Base-by-base conservation (phyloP, 441 rosid species). In the Euphorbia schlechtendalii region DNA sequence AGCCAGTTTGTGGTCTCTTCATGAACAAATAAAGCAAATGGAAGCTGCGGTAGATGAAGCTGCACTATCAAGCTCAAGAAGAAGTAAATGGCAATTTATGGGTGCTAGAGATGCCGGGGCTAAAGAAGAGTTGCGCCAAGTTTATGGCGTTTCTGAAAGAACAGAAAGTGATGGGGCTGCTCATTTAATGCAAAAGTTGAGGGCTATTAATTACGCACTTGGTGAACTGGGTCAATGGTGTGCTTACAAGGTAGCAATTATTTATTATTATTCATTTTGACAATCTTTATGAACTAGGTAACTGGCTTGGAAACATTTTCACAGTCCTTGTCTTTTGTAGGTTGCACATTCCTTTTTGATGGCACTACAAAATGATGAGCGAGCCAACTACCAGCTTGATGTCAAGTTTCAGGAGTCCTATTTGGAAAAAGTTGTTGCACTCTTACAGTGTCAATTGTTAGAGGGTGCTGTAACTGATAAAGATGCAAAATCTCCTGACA, bases 61-160 rank as follows among this genome's bases (percentile, higher is more conserved):
- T 25, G 96, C 96, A 72, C 87, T 79, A 70, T 85, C 89, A 45
- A 89, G 96, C 76, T 89, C 90, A 55, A 83, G 90, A 75, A 87
- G 80, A 80, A 94, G 98, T 79, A 94, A 94, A 78, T 94, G 99
- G 99, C 98, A 94, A 64, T 94, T 94, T 76, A 94, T 94, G 99
- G 99, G 99, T 73, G 99, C 99, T 59, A 86, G 99, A 77, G 99
- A 94, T 81, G 99, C 99, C 68, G 99, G 99, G 69, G 89, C 96
- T 1, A 94, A 87, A 82, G 99, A 94, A 73, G 98, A 91, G 76
- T 72, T 94, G 64, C 94, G 86, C 66, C 96, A 94, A 76, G 96
- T 94, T 75, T 94, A 94, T 73, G 99, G 99, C 43, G 98, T 92
- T 43, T 89, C 98, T 67, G 99, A 94, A 78, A 86, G 96, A 82